Percentiles rank a stretch among this genome's conserved stretches.
These are phyloP conservation scores for Cladorrhinum sp. DNA, from an alignment of 2,329 filamentous ascomycete genomes.

Conservation along the genomic window DNA sequence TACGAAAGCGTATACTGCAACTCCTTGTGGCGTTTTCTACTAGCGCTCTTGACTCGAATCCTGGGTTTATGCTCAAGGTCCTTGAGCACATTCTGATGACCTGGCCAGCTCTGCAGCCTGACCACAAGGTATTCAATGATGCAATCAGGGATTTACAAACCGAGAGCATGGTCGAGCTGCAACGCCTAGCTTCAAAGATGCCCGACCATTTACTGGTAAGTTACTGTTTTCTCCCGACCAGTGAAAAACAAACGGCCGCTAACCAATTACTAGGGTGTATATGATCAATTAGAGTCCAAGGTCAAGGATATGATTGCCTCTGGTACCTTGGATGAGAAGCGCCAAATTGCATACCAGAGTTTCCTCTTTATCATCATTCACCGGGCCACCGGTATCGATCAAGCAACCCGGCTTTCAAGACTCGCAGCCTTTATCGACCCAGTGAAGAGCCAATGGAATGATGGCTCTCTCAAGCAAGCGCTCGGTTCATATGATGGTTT, in stretches of 20 bases:
- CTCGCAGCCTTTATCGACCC: conserved; percentile 78
- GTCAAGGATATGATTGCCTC: conserved; percentile 76
- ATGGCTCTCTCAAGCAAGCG: conserved; percentile 62
- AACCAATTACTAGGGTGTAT: conserved; percentile 59
- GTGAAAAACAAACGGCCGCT: conserved; percentile 26
- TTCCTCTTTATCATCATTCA: conserved; percentile 95
- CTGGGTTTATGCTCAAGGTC: conserved; percentile 81
- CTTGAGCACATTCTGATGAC: conserved; percentile 88
- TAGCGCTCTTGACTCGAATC: conserved; percentile 71
- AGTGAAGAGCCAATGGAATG: conserved; percentile 76
- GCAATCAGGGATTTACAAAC: conserved; percentile 85
- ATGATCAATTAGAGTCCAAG: conserved; percentile 79
- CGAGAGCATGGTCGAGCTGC: conserved; percentile 81
- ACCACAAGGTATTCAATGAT: conserved; percentile 74
- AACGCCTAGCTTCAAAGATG: conserved; percentile 85
- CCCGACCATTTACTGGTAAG: conserved; percentile 79
- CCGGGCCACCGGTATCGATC: conserved; percentile 72
- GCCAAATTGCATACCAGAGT: conserved; percentile 80
- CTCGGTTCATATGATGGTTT: conserved; percentile 77
- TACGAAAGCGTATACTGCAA: conserved; percentile 77
- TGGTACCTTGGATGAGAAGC: conserved; percentile 73
- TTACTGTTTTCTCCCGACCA: neutral
- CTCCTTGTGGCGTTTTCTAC: conserved; percentile 83
- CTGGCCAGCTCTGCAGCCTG: conserved; percentile 68
- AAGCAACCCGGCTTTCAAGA: conserved; percentile 65